Evolutionary conservation across 1,284 basidiomycete species (phyloP), one percentile per base, ranked within the genome.

Genomic region (Ceratobasidium sp.): DNA sequence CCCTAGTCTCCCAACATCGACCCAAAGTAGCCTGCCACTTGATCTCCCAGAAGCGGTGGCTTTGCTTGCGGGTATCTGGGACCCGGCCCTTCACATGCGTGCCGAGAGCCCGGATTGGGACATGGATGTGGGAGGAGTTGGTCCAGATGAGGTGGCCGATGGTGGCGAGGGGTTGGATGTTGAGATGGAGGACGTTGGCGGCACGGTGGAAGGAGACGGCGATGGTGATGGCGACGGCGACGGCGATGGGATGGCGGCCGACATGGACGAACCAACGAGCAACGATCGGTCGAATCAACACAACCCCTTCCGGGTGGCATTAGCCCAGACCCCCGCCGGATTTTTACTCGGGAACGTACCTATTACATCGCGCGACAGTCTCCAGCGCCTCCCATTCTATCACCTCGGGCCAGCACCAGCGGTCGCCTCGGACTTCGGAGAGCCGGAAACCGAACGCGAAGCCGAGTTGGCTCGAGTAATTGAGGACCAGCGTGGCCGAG

Each of bases 1-100:
- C 6, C 77, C 77, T 2, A 77, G 77, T 33, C 51, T 56, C 15
- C 44, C 69, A 1, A 49, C 69, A 20, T 71, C 77, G 2, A 33
- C 60, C 6, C 42, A 58, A 23, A 71, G 66, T 56, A 26, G n/a
- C 10, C 58, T 77, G n/a, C 77, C 67, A n/a, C 53, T 68, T 39
- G 20, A 77, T n/a, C 42, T 77, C 3, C 42, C 77, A 6, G 69
- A 68, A n/a, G 23, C 77, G 18, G 77, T 77, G 6, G 58, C 53
- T 26, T 51, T 40, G 28, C 28, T 71, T 33, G 56, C 53, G 5
- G 55, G 23, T n/a, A 56, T 28, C 20, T 61, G 66, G 51, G 44
- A 44, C 67, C 18, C 42, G 15, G 18, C 68, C 20, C 40, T 28
- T 51, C 46, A n/a, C 7, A 56, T n/a, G 28, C n/a, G 63, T 63